These are phyloP conservation scores for Lipomyces mesembrius DNA, from an alignment of 805 yeast genomes.

Conservation along the genomic window DNA sequence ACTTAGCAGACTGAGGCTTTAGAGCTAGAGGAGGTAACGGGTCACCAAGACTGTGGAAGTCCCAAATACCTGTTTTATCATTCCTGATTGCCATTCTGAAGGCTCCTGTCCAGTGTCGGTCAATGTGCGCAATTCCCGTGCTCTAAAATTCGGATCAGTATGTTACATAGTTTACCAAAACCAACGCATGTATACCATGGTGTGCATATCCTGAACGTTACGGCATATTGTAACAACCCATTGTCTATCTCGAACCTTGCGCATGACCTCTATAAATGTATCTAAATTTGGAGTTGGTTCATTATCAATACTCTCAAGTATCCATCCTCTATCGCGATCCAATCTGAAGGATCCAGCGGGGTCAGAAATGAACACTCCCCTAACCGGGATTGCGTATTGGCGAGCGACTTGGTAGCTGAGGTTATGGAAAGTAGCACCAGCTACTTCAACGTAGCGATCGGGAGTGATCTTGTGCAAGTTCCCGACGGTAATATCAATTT, in stretches of 20 bases:
- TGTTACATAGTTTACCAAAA: conserved; percentile 39
- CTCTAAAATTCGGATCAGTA: conserved; percentile 37
- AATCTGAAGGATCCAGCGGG: conserved; percentile 73
- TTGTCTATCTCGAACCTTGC: conserved; percentile 71
- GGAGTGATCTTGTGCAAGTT: conserved; percentile 86
- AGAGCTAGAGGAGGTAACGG: conserved; percentile 61
- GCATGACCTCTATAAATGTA: conserved; percentile 77
- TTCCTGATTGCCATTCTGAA: conserved; percentile 69
- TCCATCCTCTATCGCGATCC: conserved; percentile 66
- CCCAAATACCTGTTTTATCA: conserved; percentile 63
- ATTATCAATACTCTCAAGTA: conserved; percentile 77
- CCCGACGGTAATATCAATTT: conserved; percentile 60
- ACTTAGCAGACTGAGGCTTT: conserved; percentile 67
- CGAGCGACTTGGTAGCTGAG: conserved; percentile 89
- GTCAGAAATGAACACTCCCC: conserved; percentile 79
- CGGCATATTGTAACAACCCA: conserved; percentile 73
- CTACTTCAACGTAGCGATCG: conserved; percentile 73
- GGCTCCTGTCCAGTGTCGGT: conserved; percentile 81
- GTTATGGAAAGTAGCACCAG: conserved; percentile 86
- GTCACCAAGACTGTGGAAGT: conserved; percentile 55
- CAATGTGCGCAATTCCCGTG: conserved; percentile 69
- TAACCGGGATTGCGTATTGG: conserved; percentile 78
- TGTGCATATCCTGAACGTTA: conserved; percentile 79
- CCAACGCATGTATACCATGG: conserved; percentile 45
- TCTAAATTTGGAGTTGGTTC: conserved; percentile 74